A percentile compares a stretch with the other conserved stretches of the same genome.
phyloP scores from a whole-genome alignment of 495 filamentous ascomycete genomes.

The Pyrenopolyporus hunteri region DNA sequence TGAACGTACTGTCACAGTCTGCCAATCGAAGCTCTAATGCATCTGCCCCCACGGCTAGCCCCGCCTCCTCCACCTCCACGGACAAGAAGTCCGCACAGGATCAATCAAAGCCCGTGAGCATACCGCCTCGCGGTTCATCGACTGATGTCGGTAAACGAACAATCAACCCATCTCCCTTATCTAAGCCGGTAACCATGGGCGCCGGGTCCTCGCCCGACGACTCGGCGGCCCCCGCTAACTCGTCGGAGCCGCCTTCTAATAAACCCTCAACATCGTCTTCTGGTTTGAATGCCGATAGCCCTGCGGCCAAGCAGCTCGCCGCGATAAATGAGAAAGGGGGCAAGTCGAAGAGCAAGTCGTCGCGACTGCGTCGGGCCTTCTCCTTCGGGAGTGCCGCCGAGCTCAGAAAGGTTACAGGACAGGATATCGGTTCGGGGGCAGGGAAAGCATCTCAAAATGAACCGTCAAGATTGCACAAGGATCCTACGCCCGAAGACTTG shows the following conservation, averaged over 20 bases:
- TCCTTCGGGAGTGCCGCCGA: constrained; percentile 97
- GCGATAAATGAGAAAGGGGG: constrained; percentile 77
- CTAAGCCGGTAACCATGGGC: constrained; percentile 74
- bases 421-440: constrained; percentile 61
- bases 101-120: constrained; percentile 64
- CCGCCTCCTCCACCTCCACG: constrained; percentile 52
- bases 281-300: constrained; percentile 55
- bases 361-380: constrained; percentile 88
- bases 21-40: constrained; percentile 55
- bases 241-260: constrained; percentile 43
- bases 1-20: constrained; percentile 47
- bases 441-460: constrained; percentile 59
- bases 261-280: constrained; percentile 43
- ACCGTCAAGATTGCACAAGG: constrained; percentile 71
- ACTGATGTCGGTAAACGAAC: constrained; percentile 73
- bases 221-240: constrained; percentile 41
- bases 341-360: constrained; percentile 79
- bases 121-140: constrained; percentile 72
- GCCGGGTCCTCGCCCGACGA: constrained; percentile 46
- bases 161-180: constrained; percentile 83
- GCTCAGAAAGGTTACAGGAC: constrained; percentile 69
- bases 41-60: constrained; percentile 53
- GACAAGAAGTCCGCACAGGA: constrained; percentile 52
- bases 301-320: constrained; percentile 78
- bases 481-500: constrained; percentile 72